Evolutionary conservation across 495 filamentous ascomycete genomes (phyloP), one percentile per base, ranked within the genome.

Genomic region (Talaromyces stipitatus): DNA sequence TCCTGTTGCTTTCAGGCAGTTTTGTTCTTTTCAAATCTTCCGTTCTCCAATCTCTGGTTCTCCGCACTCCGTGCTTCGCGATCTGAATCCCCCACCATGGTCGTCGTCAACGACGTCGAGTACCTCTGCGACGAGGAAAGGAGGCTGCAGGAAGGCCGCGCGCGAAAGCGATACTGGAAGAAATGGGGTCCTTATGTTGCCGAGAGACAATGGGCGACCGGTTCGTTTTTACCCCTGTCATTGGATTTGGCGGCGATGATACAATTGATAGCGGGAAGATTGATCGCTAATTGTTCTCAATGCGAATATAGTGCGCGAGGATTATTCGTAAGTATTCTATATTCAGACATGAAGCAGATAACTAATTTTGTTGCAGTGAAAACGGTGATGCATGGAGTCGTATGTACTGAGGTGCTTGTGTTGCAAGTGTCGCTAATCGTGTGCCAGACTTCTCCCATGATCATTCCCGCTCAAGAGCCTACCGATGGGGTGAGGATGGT

Each of bases 381-480:
- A 86, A 96, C 66, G 92, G 92, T 46, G 91, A 97, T 75, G 92
- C 92, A 41, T 97, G 92, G 92, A 92, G 88, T 69, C 90, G 89
- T 92, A 78, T 77, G 88, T 85, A 36, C 29, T 43, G 36, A 32
- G 46, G 3, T 55, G 26, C 2, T 22, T 46, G 9, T 1, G 27
- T n/a, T 16, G 32, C 8, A 41, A 16, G 43, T 36, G 32, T 14
- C 18, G 38, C 26, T 24, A 48, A 48, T 11, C 24, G 22, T 20
- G 22, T 20, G 2, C 6, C 22, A 95, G 89, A 97, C 76, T 97
- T 97, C 69, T 83, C 90, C 8, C 91, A 97, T 72, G 92, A 96
- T 59, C 84, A 94, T 72, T 88, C 92, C 22, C 83, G 90, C 62
- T 92, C 89, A 43, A 81, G 92, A 66, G 81, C 89, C 47, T 97